Base-by-base conservation (phyloP, 2,329 filamentous ascomycete species). In the Scytalidium sp. region DNA sequence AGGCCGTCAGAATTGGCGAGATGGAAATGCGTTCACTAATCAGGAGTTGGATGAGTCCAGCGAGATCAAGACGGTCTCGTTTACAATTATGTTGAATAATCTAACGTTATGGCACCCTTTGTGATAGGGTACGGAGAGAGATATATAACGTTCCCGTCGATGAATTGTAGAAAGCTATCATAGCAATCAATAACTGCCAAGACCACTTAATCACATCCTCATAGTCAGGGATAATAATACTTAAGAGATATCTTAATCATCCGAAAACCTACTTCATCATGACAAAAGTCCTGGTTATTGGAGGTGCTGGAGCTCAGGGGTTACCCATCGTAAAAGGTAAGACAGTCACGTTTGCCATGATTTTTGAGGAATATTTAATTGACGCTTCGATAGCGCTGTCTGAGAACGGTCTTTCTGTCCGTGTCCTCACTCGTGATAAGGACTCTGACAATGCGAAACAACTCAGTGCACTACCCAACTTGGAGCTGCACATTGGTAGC, bases 401-500 rank as follows among this genome's bases (percentile, higher is more conserved):
- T 29, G 13, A 29, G 13, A 29, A 29, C 13, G 25, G 25, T 29
- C 13, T 8, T 29, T 29, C 22, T 13, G 43, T 55, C 19, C 43
- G 41, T 25, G 41, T 58, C 21, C 52, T 58, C 1, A 56, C 54
- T 9, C 50, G 52, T n/a, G 45, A 29, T 3, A 23, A 43, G 11
- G 41, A 23, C 13, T 56, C 53, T 11, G 5, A 43, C 5, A 36
- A 47, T 36, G 58, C 59, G 15, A 41, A 54, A 20, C 36, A 53
- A 39, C 54, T 64, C 4, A 41, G 50, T 19, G 22, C 41, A 4
- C 48, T 63, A 1, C 50, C 53, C 29, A 56, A 59, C 23, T 54
- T 63, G 10, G 45, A 22, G 50, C 59, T 54, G 54, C 58, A 58
- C 47, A 57, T 60, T 59, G 60, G 61, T 50, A 53, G 58, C 48